Evolutionary conservation across 495 filamentous ascomycete genomes (phyloP).

Genomic region (Penicillium nucicola): DNA sequence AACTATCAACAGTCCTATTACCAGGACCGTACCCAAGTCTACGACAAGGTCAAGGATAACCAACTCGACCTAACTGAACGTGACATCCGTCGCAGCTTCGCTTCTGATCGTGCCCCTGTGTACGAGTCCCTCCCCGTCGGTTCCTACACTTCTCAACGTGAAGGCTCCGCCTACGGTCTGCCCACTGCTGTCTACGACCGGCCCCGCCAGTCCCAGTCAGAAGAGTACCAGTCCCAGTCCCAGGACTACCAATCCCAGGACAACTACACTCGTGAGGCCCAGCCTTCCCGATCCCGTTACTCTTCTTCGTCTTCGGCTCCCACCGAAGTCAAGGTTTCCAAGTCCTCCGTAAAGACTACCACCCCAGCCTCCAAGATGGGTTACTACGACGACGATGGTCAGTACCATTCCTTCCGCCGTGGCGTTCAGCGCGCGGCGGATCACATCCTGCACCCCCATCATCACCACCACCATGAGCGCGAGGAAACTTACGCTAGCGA

Average conservation of each 20-base stretch:
- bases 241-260: conserved; percentile 10
- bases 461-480: conserved; percentile 49
- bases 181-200: conserved; percentile 30
- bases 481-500: conserved; percentile 54
- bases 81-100: conserved; percentile 76
- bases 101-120: conserved; percentile 42
- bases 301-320: conserved; percentile 17
- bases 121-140: conserved; percentile 59
- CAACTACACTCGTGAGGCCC: conserved; percentile 35
- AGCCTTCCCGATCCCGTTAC: conserved; percentile 43
- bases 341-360: conserved; percentile 31
- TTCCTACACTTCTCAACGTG: conserved; percentile 35
- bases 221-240: conserved; percentile 6
- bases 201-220: conserved; percentile 21
- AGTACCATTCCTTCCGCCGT: conserved; percentile 91
- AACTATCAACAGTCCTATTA: conserved; percentile 57
- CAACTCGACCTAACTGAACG: conserved; percentile 81
- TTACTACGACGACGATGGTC: conserved; percentile 98
- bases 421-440: conserved; percentile 82
- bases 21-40: conserved; percentile 46
- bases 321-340: conserved; percentile 30
- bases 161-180: conserved; percentile 29
- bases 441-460: conserved; percentile 69
- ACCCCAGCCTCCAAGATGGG: conserved; percentile 71
- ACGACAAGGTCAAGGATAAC: conserved; percentile 51